Conservation (phyloP, 306 rosid genomes). For the Vachellia collinsii region DNA sequence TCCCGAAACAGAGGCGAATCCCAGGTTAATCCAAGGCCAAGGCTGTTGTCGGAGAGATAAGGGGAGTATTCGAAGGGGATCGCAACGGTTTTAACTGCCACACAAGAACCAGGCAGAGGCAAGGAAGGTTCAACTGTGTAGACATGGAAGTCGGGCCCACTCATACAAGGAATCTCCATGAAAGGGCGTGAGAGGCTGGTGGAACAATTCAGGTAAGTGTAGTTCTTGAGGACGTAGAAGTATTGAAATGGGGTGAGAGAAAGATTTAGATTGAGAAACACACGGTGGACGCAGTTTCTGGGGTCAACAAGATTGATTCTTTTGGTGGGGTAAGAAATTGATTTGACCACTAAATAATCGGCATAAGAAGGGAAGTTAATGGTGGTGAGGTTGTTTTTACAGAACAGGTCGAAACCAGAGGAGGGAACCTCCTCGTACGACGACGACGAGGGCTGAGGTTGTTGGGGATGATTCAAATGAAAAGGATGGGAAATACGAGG, state of each 20-base stretch:
- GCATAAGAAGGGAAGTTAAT: constrained; percentile 62
- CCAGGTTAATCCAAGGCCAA: constrained; percentile 87
- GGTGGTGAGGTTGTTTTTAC: constrained; percentile 52
- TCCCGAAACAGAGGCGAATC: constrained; percentile 43
- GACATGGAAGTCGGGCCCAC: constrained; percentile 52
- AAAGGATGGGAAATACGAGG: constrained; percentile 59
- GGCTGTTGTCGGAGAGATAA: constrained; percentile 61
- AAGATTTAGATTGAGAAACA: constrained; percentile 72
- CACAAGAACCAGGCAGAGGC: constrained; percentile 57
- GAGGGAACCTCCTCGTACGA: constrained; percentile 2
- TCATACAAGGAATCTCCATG: constrained; percentile 66
- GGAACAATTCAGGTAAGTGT: constrained; percentile 69
- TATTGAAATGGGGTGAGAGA: constrained; percentile 63
- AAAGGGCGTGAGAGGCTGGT: constrained; percentile 37
- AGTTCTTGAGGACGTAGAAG: constrained; percentile 52
- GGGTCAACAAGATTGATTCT: constrained; percentile 70
- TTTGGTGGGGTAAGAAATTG: constrained; percentile 66
- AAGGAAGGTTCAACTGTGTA: constrained; percentile 65
- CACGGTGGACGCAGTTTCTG: constrained; percentile 58
- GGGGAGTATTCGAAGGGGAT: constrained; percentile 81
- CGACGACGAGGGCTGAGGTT: background rate
- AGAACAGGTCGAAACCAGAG: constrained; percentile 48
- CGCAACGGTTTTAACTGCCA: constrained; percentile 53
- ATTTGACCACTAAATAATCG: constrained; percentile 55
- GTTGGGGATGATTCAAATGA: constrained; percentile 40